Percentiles rank a stretch among this genome's conserved stretches.
These are phyloP conservation scores for Peronosclerospora sorghi DNA, from an alignment of 352 stramenopile species.

Conservation along the genomic window DNA sequence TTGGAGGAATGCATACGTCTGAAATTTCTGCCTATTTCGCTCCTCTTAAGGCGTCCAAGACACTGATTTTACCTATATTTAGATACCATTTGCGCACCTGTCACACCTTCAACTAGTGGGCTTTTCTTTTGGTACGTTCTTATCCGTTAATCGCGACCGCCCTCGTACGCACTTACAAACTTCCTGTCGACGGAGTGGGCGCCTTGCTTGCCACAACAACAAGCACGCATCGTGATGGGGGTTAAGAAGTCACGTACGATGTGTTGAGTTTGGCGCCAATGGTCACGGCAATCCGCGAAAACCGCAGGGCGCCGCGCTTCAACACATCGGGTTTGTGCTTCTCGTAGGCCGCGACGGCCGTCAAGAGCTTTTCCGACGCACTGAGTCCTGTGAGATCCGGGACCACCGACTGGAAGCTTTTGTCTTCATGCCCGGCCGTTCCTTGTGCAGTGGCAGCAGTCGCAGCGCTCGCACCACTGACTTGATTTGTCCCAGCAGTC, in stretches of 20 bases:
- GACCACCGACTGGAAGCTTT: slow-evolving; percentile 57
- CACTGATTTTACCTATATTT: no score
- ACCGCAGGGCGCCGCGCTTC: slow-evolving; percentile 43
- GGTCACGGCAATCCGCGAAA: slow-evolving; percentile 54
- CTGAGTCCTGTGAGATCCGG: slow-evolving; percentile 61
- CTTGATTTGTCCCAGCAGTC: slow-evolving; percentile 12
- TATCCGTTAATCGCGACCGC: no score
- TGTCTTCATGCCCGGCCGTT: slow-evolving; percentile 19
- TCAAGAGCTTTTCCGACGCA: slow-evolving; percentile 70
- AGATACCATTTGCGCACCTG: no score
- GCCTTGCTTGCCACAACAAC: no score
- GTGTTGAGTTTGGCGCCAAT: slow-evolving; percentile 76
- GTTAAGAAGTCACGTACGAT: slow-evolving; percentile 35
- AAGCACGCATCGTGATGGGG: no score
- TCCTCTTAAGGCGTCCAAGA: no score
- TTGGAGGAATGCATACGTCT: no score
- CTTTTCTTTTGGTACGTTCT: no score
- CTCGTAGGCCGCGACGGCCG: slow-evolving; percentile 66
- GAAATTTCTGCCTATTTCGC: no score
- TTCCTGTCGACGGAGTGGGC: no score
- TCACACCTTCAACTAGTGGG: no score
- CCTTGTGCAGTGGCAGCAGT: neutral
- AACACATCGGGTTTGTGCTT: slow-evolving; percentile 78
- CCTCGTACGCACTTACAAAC: no score
- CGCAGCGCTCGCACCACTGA: neutral